Percentiles rank a stretch among this genome's conserved stretches.
These are phyloP conservation scores for Paraphaeosphaeria minitans DNA, from an alignment of 2,329 filamentous ascomycete genomes.

Conservation along the genomic window DNA sequence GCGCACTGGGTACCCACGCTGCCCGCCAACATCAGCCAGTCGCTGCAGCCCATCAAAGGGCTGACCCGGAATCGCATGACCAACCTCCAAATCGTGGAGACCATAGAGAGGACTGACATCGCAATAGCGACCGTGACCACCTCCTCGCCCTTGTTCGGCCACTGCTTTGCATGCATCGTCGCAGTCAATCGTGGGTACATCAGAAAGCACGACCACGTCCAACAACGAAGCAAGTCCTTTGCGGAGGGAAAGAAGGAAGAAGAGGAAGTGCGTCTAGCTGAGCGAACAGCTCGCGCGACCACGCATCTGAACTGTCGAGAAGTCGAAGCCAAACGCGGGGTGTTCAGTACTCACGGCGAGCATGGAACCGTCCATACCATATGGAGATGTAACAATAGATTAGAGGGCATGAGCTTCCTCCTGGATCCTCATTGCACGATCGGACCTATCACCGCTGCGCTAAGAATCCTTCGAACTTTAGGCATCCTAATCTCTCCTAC, in stretches of 20 bases:
- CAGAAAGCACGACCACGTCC: not conserved
- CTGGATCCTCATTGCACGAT: not conserved
- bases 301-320: not conserved
- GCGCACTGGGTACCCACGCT: slow-evolving; percentile 11
- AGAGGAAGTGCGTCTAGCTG: not conserved
- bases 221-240: not conserved
- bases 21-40: slow-evolving; percentile 17
- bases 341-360: not conserved
- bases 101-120: slow-evolving; percentile 9
- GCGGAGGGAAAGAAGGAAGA: not conserved
- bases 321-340: not conserved
- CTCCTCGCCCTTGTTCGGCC: slow-evolving; percentile 9
- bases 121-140: slow-evolving; percentile 12
- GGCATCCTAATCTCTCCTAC: not conserved
- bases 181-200: not conserved
- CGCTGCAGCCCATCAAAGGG: slow-evolving; percentile 8
- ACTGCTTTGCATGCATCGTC: slow-evolving; percentile 3
- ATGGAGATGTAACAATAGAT: not conserved
- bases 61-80: slow-evolving; percentile 13
- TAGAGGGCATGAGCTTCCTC: slow-evolving; percentile 1
- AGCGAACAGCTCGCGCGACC: not conserved
- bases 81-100: slow-evolving; percentile 10
- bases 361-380: not conserved
- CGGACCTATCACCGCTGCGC: not conserved
- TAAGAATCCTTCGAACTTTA: not conserved